These are phyloP conservation scores for Porcisia deanei DNA, from an alignment of 208 protist species.

Conservation along the genomic window DNA sequence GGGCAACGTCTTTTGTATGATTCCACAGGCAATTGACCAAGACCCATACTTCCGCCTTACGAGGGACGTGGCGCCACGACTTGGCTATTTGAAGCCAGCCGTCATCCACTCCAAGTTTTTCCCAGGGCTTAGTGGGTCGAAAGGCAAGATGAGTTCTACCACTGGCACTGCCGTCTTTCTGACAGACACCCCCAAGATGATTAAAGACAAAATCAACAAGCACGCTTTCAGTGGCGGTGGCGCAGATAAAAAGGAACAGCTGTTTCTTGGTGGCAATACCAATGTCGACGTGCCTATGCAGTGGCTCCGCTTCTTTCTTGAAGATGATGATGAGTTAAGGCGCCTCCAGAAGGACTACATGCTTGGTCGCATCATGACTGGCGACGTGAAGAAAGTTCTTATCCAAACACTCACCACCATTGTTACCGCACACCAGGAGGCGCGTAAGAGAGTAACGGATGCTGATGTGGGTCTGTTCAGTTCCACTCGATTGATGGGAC, in stretches of 20 bases:
- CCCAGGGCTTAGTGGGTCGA: constrained; percentile 96
- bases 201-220: constrained; percentile 97
- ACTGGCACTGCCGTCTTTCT: constrained; percentile 94
- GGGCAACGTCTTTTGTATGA: constrained; percentile 97
- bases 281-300: constrained; percentile 96
- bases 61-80: constrained; percentile 96
- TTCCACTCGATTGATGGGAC: constrained; percentile 61
- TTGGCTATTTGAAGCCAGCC: constrained; percentile 97
- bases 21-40: constrained; percentile 98
- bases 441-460: constrained; percentile 87
- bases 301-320: constrained; percentile 98
- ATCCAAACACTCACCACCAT: constrained; percentile 91
- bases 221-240: constrained; percentile 98
- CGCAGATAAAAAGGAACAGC: constrained; percentile 97
- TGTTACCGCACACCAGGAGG: constrained; percentile 90
- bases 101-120: constrained; percentile 99
- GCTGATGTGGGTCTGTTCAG: constrained; percentile 82
- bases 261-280: constrained; percentile 93
- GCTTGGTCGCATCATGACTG: constrained; percentile 95
- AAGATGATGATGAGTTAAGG: constrained; percentile 95
- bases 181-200: constrained; percentile 96
- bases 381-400: constrained; percentile 97
- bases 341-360: constrained; percentile 89
- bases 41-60: constrained; percentile 99
- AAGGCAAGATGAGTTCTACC: constrained; percentile 98